These are phyloP conservation scores for Wickerhamiella pararugosa DNA, from an alignment of 1,139 yeast genomes.

Conservation along the genomic window DNA sequence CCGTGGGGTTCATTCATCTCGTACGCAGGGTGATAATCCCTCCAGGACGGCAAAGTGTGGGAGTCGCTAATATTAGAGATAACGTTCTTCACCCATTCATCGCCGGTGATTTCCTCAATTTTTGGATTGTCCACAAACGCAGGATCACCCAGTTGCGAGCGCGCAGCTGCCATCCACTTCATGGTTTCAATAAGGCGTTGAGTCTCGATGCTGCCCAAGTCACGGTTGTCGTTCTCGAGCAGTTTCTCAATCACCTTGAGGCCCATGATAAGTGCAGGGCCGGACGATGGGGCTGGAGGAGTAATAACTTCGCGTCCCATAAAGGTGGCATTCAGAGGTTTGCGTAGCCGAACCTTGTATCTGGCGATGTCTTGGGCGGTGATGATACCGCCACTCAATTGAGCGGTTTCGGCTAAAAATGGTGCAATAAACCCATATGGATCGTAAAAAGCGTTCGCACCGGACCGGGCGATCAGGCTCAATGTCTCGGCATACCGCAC, in stretches of 20 bases:
- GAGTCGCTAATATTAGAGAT: conserved; percentile 35
- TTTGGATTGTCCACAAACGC: conserved; percentile 25
- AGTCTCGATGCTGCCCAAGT: conserved; percentile 31
- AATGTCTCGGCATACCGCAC: conserved; percentile 52
- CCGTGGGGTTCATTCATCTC: conserved; percentile 70
- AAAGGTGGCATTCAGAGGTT: conserved; percentile 38
- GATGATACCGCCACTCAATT: conserved; percentile 45
- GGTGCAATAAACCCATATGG: conserved; percentile 62
- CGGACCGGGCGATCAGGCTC: conserved; percentile 52
- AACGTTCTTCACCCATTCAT: conserved; percentile 44
- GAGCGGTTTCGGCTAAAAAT: conserved; percentile 33
- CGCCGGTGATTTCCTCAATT: conserved; percentile 26
- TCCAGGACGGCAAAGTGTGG: conserved; percentile 47
- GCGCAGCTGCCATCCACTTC: conserved; percentile 85
- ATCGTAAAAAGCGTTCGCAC: conserved; percentile 70
- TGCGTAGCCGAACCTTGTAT: conserved; percentile 41
- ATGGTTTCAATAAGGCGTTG: conserved; percentile 70
- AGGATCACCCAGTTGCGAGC: conserved; percentile 69
- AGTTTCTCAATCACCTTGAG: conserved; percentile 42
- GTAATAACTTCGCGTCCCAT: conserved; percentile 44
- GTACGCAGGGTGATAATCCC: conserved; percentile 62
- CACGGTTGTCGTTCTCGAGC: conserved; percentile 21
- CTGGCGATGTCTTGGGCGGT: conserved; percentile 45
- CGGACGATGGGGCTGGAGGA: conserved; percentile 68
- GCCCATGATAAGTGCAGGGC: conserved; percentile 68